Conservation (phyloP, 2,329 filamentous ascomycete genomes). For the Diaporthe destruens region DNA sequence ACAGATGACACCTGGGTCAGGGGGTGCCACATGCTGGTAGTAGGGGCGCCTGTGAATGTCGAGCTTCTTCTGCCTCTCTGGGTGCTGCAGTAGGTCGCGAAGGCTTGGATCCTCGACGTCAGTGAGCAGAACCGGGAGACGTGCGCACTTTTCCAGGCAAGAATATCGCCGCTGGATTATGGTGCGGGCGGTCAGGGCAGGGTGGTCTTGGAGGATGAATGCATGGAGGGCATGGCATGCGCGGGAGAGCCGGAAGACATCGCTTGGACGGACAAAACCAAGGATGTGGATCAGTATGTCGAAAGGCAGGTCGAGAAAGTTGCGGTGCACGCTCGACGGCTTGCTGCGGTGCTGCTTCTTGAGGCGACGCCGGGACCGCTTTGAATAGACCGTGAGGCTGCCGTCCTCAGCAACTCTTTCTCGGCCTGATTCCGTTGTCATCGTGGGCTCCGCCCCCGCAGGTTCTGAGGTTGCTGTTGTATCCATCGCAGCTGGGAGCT, state of each 20-base stretch:
- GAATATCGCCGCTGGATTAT: slow-evolving; percentile 63
- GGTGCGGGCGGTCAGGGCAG: slow-evolving; percentile 53
- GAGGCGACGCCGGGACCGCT: slow-evolving; percentile 62
- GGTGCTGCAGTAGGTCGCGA: slow-evolving; percentile 55
- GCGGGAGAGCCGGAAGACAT: slow-evolving; percentile 60
- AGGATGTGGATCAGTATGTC: slow-evolving; percentile 65
- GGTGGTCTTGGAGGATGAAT: slow-evolving; percentile 60
- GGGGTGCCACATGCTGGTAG: slow-evolving; percentile 64
- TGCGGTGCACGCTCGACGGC: slow-evolving; percentile 47
- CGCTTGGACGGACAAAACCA: slow-evolving; percentile 60
- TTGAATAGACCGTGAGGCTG: slow-evolving; percentile 56
- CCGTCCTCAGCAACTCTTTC: slow-evolving; percentile 39
- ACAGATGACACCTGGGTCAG: slow-evolving; percentile 63
- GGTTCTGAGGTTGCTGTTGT: not conserved
- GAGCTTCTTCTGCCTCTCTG: slow-evolving; percentile 57
- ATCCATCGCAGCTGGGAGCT: not conserved
- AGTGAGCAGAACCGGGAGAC: slow-evolving; percentile 59
- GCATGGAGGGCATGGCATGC: slow-evolving; percentile 56
- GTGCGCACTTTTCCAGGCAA: slow-evolving; percentile 64
- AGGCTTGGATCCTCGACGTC: slow-evolving; percentile 52
- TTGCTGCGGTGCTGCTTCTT: slow-evolving; percentile 57
- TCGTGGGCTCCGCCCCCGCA: not conserved
- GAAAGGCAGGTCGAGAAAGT: slow-evolving; percentile 62
- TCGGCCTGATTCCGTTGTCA: not conserved
- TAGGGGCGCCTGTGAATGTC: slow-evolving; percentile 63